Evolutionary conservation across 2,329 filamentous ascomycete genomes (phyloP), one percentile per base, ranked within the genome.

Genomic region (Albophoma yamanashiensis): DNA sequence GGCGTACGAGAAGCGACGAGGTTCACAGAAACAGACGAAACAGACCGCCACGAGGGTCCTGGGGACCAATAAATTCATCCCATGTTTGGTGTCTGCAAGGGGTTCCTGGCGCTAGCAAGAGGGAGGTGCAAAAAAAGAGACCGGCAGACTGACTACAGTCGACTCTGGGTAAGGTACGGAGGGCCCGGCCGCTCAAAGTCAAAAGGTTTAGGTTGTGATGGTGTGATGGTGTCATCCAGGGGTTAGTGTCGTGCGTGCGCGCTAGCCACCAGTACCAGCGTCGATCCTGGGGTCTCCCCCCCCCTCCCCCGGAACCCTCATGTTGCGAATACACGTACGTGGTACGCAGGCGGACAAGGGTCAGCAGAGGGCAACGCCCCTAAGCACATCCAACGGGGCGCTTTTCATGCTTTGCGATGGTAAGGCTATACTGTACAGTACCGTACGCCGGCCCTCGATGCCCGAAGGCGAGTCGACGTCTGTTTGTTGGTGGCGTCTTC

Each of bases 201-300:
- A 34, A 53, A 27, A 17, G 20, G 11, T 34, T 53, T 53, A 22
- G 40, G 39, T 34, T 43, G 56, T 42, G 22, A 59, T 56, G 56
- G 59, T 57, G 58, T 36, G 61, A 62, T 64, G 62, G 58, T 61
- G 61, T 62, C 52, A 64, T 64, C 57, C 59, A 60, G 62, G 59
- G 59, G 57, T 58, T 58, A 58, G 40, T 61, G 61, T 60, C 59
- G 61, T 62, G 58, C 58, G 59, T 14, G 34, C 20, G 47, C 55
- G 43, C 57, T 39, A 52, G 58, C 52, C 45, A 57, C 57, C 59
- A 20, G n/a, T 39, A 57, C 57, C 59, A 36, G 39, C 59, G 42
- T 60, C 36, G 60, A 40, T 58, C 56, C 50, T 56, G 53, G 47
- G 47, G 55, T 34, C 25, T 36, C 56, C 5, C 27, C n/a, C 4